phyloP scores from a whole-genome alignment of 108 stramenopile genomes.

The Nannochloropsis oceanica region DNA sequence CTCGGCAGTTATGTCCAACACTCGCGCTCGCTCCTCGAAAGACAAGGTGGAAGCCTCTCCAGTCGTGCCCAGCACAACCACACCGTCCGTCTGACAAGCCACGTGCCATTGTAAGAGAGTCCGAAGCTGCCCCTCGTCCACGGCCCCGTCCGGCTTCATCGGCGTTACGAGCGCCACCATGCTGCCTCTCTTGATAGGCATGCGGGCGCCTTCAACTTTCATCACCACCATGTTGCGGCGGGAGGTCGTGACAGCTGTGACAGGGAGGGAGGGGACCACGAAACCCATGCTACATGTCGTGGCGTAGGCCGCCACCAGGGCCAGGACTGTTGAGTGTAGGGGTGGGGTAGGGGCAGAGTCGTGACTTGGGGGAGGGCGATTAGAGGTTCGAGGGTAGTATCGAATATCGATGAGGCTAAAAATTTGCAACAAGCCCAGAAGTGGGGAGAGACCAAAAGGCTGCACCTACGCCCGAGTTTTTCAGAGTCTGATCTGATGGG shows the following conservation, averaged over 20 bases:
- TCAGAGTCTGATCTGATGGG: too few relatives aligned
- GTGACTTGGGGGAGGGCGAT: too few relatives aligned
- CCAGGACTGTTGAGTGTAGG: neutral
- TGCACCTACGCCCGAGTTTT: too few relatives aligned
- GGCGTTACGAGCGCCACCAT: slow-evolving; percentile 72
- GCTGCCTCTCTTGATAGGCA: slow-evolving; percentile 43
- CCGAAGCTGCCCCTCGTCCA: slow-evolving; percentile 53
- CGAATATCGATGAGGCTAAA: too few relatives aligned
- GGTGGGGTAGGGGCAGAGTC: neutral
- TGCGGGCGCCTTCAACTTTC: neutral
- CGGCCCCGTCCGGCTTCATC: slow-evolving; percentile 48
- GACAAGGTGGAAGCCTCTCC: slow-evolving; percentile 69
- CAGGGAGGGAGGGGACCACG: neutral
- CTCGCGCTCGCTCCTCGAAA: slow-evolving; percentile 55
- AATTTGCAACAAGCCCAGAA: too few relatives aligned
- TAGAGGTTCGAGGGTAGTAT: too few relatives aligned
- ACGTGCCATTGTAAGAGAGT: slow-evolving; percentile 57
- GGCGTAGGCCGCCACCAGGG: neutral
- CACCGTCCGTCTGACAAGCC: slow-evolving; percentile 56
- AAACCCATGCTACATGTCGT: neutral
- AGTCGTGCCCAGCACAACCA: slow-evolving; percentile 75
- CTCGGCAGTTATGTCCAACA: slow-evolving; percentile 52
- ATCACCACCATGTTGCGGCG: neutral
- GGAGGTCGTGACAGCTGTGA: neutral
- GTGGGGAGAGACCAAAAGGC: too few relatives aligned